Percentiles rank a stretch among this genome's conserved stretches.
Conservation (phyloP, 371 early-diverging fungal species). For the Mortierella sp. region DNA sequence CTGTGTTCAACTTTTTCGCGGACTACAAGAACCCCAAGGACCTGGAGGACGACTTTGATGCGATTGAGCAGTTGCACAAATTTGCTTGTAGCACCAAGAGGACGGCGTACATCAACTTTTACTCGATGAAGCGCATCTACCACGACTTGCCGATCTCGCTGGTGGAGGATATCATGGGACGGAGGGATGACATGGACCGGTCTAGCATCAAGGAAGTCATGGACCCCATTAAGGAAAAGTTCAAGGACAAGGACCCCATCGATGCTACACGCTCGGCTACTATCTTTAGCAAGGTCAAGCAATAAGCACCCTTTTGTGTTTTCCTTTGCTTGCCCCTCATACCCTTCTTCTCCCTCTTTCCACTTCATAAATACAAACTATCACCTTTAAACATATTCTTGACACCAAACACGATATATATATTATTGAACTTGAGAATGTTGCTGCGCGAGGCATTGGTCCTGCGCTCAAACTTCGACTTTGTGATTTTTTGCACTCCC, state of each 20-base stretch:
- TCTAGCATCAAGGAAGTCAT: constrained; percentile 80
- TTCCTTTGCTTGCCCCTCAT: not conserved
- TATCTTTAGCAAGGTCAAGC: constrained; percentile 50
- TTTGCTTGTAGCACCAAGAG: constrained; percentile 75
- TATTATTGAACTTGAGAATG: too few relatives aligned
- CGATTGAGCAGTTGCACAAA: constrained; percentile 79
- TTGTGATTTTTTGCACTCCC: too few relatives aligned
- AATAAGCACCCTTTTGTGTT: constrained; percentile 6
- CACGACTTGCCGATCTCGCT: constrained; percentile 86
- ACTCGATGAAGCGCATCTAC: constrained; percentile 80
- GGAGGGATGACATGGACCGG: constrained; percentile 86
- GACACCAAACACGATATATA: too few relatives aligned
- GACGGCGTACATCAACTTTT: constrained; percentile 84
- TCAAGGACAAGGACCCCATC: constrained; percentile 60
- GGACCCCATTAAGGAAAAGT: constrained; percentile 79
- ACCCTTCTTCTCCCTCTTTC: not conserved
- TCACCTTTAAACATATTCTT: not conserved
- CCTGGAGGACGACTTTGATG: constrained; percentile 79
- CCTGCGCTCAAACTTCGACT: too few relatives aligned
- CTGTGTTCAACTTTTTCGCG: constrained; percentile 77
- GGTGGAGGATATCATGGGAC: constrained; percentile 81
- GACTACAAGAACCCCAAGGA: constrained; percentile 73
- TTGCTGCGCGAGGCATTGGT: too few relatives aligned
- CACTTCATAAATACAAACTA: not conserved
- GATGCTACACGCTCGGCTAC: constrained; percentile 43